Conservation (phyloP, 2,329 filamentous ascomycete genomes). For the Penicillium sp. region DNA sequence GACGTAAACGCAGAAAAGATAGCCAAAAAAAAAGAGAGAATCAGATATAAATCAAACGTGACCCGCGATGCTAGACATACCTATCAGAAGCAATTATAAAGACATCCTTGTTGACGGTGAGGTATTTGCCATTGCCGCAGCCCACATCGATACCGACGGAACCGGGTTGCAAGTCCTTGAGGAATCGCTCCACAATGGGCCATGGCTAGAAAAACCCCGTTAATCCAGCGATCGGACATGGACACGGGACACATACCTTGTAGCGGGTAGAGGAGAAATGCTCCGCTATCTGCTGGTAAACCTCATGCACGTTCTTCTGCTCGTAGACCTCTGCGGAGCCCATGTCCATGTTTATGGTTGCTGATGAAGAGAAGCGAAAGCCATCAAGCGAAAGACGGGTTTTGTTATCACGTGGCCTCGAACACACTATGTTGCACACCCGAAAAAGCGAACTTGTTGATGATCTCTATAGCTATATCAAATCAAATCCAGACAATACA, state of each 20-base stretch:
- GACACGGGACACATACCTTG: slow-evolving; percentile 48
- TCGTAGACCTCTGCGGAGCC: slow-evolving; percentile 58
- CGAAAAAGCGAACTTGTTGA: neutral
- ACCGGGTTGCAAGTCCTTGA: slow-evolving; percentile 61
- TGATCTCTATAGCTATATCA: neutral
- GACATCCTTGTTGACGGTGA: slow-evolving; percentile 69
- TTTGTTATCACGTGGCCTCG: slow-evolving; percentile 13
- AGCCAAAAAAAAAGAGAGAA: slow-evolving; percentile 16
- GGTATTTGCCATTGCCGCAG: slow-evolving; percentile 95
- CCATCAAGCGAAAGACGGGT: slow-evolving; percentile 11
- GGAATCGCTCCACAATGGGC: slow-evolving; percentile 81
- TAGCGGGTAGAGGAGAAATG: slow-evolving; percentile 54
- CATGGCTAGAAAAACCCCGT: slow-evolving; percentile 59
- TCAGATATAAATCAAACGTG: slow-evolving; percentile 41
- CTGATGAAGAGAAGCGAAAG: slow-evolving; percentile 3
- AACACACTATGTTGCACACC: neutral
- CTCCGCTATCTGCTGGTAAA: slow-evolving; percentile 63
- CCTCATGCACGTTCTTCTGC: slow-evolving; percentile 77
- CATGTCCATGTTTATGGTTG: slow-evolving; percentile 10
- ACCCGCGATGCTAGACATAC: slow-evolving; percentile 45
- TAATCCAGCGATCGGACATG: neutral
- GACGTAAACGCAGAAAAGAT: slow-evolving; percentile 7
- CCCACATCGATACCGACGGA: slow-evolving; percentile 84
- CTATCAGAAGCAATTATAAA: slow-evolving; percentile 83
- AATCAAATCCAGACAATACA: neutral